Conservation (phyloP, 257 asterid genomes). For the Plantago ovata region DNA sequence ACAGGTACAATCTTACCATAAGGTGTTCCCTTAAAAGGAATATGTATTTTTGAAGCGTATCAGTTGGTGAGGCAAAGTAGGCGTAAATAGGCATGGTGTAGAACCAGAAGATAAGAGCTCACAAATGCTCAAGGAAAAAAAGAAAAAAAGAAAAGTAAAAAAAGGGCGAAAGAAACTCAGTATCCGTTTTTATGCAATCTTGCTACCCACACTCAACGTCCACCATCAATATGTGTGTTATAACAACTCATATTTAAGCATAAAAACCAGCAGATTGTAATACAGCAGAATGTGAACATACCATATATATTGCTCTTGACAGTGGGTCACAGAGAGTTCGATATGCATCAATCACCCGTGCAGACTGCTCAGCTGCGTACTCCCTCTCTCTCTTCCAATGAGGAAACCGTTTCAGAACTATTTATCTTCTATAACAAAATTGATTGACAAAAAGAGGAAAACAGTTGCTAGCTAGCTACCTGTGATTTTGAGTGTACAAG, state of each 20-base stretch:
- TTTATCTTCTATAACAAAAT: background rate
- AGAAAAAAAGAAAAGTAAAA: background rate
- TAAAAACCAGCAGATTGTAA: slow-evolving; percentile 5
- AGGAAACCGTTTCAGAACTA: slow-evolving; percentile 13
- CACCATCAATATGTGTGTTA: background rate
- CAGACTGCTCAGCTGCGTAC: slow-evolving; percentile 94
- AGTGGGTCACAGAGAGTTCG: slow-evolving; percentile 75
- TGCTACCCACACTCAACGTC: background rate
- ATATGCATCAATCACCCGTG: slow-evolving; percentile 82
- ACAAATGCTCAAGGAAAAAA: slow-evolving; percentile 8
- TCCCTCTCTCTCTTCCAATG: slow-evolving; percentile 71
- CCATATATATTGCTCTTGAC: slow-evolving; percentile 75
- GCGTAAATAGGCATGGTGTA: background rate
- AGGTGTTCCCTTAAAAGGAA: background rate
- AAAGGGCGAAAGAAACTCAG: slow-evolving; percentile 15
- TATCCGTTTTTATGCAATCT: background rate
- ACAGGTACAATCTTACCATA: background rate
- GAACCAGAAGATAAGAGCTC: background rate
- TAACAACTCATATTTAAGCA: slow-evolving; percentile 19
- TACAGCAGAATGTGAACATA: slow-evolving; percentile 31
- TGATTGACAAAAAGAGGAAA: slow-evolving; percentile 5
- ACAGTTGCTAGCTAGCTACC: slow-evolving; percentile 33
- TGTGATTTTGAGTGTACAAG: slow-evolving; percentile 83
- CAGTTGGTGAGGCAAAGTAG: background rate
- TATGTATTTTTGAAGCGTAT: slow-evolving; percentile 6